Evolutionary conservation across 1,284 basidiomycete species (phyloP).

Genomic region (Boletus semigastroideus): DNA sequence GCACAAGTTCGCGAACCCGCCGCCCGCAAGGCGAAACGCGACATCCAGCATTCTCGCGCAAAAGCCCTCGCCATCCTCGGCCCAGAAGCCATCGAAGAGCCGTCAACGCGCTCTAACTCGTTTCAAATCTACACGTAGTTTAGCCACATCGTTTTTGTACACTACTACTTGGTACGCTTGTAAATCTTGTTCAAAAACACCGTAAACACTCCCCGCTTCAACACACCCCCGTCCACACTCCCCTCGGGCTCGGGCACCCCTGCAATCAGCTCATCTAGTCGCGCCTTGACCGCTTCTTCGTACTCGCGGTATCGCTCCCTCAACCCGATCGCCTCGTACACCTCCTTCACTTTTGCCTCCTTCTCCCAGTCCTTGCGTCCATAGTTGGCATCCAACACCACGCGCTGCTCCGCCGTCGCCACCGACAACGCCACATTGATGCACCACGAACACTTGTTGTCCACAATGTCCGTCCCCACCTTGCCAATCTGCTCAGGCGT

Average conservation of each 20-base stretch:
- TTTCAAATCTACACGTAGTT: neutral
- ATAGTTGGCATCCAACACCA: slow-evolving; percentile 77
- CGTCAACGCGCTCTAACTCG: neutral
- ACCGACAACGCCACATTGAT: slow-evolving; percentile 84
- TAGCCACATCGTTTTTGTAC: neutral
- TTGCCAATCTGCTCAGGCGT: slow-evolving; percentile 94
- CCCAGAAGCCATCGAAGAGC: neutral
- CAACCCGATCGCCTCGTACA: slow-evolving; percentile 68
- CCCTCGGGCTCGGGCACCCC: slow-evolving; percentile 50
- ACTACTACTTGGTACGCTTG: slow-evolving; percentile 14
- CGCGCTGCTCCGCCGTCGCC: slow-evolving; percentile 55
- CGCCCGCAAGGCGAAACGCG: slow-evolving; percentile 14
- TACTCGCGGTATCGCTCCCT: slow-evolving; percentile 61
- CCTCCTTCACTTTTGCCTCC: slow-evolving; percentile 65
- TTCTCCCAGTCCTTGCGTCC: slow-evolving; percentile 70
- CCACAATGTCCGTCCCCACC: slow-evolving; percentile 96
- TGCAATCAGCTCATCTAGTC: slow-evolving; percentile 58
- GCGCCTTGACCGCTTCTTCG: slow-evolving; percentile 63
- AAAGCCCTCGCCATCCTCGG: slow-evolving; percentile 11
- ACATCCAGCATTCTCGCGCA: slow-evolving; percentile 9
- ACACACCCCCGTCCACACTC: slow-evolving; percentile 37
- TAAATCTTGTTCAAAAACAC: slow-evolving; percentile 25
- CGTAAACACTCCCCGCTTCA: slow-evolving; percentile 47
- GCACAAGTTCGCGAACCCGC: slow-evolving; percentile 8
- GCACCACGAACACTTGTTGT: slow-evolving; percentile 99